Conservation (phyloP, 345 rosid species). For the Camelina sativa region DNA sequence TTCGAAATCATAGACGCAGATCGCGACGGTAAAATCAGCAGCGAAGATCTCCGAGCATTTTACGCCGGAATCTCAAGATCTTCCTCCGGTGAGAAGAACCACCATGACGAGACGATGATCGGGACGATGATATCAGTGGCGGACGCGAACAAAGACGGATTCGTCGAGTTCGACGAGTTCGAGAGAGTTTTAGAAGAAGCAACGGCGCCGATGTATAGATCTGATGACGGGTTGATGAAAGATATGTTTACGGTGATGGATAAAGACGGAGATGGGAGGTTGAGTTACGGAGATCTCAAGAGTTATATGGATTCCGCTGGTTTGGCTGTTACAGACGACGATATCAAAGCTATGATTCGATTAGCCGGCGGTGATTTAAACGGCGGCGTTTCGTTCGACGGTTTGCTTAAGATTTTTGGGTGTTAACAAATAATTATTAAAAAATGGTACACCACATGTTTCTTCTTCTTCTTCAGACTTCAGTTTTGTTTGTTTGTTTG, state of each 20-base stretch:
- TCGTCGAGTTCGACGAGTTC: slow-evolving; percentile 87
- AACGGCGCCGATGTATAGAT: neutral
- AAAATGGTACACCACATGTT: slow-evolving; percentile 5
- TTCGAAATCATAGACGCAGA: slow-evolving; percentile 87
- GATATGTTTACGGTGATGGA: slow-evolving; percentile 85
- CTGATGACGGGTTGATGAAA: slow-evolving; percentile 45
- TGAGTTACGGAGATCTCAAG: slow-evolving; percentile 69
- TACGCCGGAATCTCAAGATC: slow-evolving; percentile 51
- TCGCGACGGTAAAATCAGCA: slow-evolving; percentile 89
- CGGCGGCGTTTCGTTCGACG: slow-evolving; percentile 62
- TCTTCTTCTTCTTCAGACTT: neutral
- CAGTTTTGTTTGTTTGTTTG: slow-evolving; percentile 1
- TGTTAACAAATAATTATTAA: slow-evolving; percentile 27
- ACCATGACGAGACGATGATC: slow-evolving; percentile 52
- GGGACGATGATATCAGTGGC: slow-evolving; percentile 78
- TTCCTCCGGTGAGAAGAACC: neutral
- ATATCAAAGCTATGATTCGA: slow-evolving; percentile 69
- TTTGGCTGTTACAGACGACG: slow-evolving; percentile 56
- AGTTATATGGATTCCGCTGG: slow-evolving; percentile 72
- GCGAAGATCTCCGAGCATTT: slow-evolving; percentile 65
- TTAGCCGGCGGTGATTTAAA: slow-evolving; percentile 58
- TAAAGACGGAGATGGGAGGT: slow-evolving; percentile 79
- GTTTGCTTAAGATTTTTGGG: slow-evolving; percentile 60
- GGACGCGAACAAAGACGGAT: slow-evolving; percentile 74
- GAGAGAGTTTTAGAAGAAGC: slow-evolving; percentile 56